Evolutionary conservation across 2,329 filamentous ascomycete species (phyloP).

Genomic region (Xylariales sp.): DNA sequence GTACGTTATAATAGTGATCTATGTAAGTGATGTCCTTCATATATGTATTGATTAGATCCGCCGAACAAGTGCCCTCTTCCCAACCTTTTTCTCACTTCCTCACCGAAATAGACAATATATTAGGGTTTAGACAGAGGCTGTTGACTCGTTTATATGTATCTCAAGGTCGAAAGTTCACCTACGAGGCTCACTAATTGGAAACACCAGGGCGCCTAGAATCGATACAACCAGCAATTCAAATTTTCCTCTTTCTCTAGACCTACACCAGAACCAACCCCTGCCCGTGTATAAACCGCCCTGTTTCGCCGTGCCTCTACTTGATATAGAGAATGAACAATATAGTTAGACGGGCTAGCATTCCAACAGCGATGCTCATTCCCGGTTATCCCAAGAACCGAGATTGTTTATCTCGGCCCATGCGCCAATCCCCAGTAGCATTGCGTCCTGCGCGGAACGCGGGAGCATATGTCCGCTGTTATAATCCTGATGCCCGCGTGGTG

Average conservation of each 20-base stretch:
- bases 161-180: too few relatives aligned
- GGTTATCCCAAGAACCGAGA: not conserved
- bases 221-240: too few relatives aligned
- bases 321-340: not conserved
- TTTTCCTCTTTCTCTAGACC: too few relatives aligned
- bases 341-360: not conserved
- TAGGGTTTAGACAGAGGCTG: too few relatives aligned
- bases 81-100: too few relatives aligned
- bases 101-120: too few relatives aligned
- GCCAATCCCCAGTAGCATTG: slow-evolving; percentile 13
- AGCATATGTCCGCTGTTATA: not conserved
- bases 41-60: not conserved
- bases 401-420: slow-evolving; percentile 11
- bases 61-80: too few relatives aligned
- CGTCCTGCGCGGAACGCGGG: not conserved
- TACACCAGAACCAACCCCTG: not conserved
- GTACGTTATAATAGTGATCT: not conserved
- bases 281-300: not conserved
- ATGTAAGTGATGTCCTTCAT: not conserved
- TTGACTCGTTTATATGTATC: too few relatives aligned
- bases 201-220: too few relatives aligned
- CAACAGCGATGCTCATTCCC: not conserved
- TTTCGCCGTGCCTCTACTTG: not conserved
- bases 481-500: not conserved
- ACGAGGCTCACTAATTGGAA: too few relatives aligned